phyloP scores from a whole-genome alignment of 495 filamentous ascomycete genomes.

The Mytilinidion resinicola region DNA sequence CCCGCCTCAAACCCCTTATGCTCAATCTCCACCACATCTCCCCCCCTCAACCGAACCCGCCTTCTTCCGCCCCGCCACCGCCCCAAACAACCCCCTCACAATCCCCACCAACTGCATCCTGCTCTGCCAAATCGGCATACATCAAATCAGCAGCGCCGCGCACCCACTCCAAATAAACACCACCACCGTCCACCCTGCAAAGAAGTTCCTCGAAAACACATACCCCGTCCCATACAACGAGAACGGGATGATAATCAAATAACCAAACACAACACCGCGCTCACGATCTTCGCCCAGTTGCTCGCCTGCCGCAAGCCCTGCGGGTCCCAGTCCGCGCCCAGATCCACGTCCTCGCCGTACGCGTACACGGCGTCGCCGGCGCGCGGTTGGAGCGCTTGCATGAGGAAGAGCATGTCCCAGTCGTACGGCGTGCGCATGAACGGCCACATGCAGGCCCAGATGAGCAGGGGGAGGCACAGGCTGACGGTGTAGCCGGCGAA shows the following conservation, averaged over 20 bases:
- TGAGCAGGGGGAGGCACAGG: slow-evolving; percentile 69
- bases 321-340: slow-evolving; percentile 54
- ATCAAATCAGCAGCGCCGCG: slow-evolving; percentile 37
- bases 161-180: slow-evolving; percentile 85
- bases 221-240: slow-evolving; percentile 86
- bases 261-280: slow-evolving; percentile 65
- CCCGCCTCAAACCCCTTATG: too few species aligned
- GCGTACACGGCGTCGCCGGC: slow-evolving; percentile 81
- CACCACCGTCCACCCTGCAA: slow-evolving; percentile 84
- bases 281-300: slow-evolving; percentile 59
- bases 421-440: slow-evolving; percentile 32
- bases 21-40: too few species aligned
- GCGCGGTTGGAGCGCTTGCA: slow-evolving; percentile 72
- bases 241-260: slow-evolving; percentile 85
- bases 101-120: too few species aligned
- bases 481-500: slow-evolving; percentile 79
- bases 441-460: slow-evolving; percentile 28
- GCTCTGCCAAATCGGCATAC: too few species aligned
- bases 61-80: too few species aligned
- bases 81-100: too few species aligned
- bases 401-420: slow-evolving; percentile 62
- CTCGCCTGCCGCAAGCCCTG: slow-evolving; percentile 65
- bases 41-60: too few species aligned
- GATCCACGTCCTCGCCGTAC: slow-evolving; percentile 79
- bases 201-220: slow-evolving; percentile 84